Percentiles rank a stretch among this genome's conserved stretches.
phyloP scores from a whole-genome alignment of 805 yeast species.

The Groenewaldozyma tartarivorans region DNA sequence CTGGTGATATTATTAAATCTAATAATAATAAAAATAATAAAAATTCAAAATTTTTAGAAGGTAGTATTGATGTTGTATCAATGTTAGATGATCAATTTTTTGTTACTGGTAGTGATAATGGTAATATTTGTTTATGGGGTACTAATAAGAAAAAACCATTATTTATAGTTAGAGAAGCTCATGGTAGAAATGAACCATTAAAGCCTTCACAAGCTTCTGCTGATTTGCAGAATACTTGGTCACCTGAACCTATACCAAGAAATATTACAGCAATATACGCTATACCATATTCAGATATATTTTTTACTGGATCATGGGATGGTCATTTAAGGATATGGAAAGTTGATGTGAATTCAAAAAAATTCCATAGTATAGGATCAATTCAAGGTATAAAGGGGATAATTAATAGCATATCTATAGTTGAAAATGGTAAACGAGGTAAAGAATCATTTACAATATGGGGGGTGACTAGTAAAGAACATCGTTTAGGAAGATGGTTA shows the following conservation, averaged over 20 bases:
- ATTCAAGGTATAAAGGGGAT: slow-evolving; percentile 56
- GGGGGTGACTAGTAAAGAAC: slow-evolving; percentile 75
- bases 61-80: slow-evolving; percentile 79
- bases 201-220: slow-evolving; percentile 44
- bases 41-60: slow-evolving; percentile 39
- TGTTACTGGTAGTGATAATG: slow-evolving; percentile 93
- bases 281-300: slow-evolving; percentile 74
- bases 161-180: slow-evolving; percentile 58
- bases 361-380: slow-evolving; percentile 47
- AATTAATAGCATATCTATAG: slow-evolving; percentile 28
- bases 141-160: slow-evolving; percentile 82
- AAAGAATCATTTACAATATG: slow-evolving; percentile 40
- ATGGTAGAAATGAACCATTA: slow-evolving; percentile 53
- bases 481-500: slow-evolving; percentile 80
- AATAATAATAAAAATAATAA: slow-evolving; percentile 8
- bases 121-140: slow-evolving; percentile 85
- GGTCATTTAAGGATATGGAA: slow-evolving; percentile 77
- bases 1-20: slow-evolving; percentile 31
- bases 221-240: slow-evolving; percentile 20
- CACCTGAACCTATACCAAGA: slow-evolving; percentile 71
- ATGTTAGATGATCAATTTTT: slow-evolving; percentile 92
- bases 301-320: slow-evolving; percentile 82
- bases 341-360: slow-evolving; percentile 52
- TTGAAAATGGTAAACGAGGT: slow-evolving; percentile 22
- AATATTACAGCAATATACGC: slow-evolving; percentile 79